Base-by-base conservation (phyloP, 805 yeast species). In the Yarrowia yakushimensis region DNA sequence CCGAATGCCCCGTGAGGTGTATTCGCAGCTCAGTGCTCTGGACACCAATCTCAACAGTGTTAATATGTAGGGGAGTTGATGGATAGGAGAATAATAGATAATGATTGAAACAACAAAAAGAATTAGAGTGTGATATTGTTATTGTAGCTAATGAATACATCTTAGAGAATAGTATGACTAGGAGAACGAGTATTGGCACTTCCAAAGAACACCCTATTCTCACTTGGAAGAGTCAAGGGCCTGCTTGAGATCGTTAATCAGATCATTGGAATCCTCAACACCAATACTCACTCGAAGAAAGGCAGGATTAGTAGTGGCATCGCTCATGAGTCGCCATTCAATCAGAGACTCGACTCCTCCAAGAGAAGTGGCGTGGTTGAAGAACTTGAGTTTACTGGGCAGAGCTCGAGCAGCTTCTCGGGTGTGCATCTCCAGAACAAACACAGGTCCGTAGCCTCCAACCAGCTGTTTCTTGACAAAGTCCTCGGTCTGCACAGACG, bases 271-370 rank as follows among this genome's bases (percentile, higher is more conserved):
- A 67, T 87, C 82, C 72, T 92, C 97, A 50, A 86, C 79, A 22
- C 97, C 98, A 45, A 88, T 78, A 64, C 96, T 88, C 6, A 92
- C 76, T 73, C 97, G 81, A 41, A 92, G 73, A 50, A 90, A 72
- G 0, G 82, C 80, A 22, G 82, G 80, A 20, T 81, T 77, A 13
- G 85, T 86, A 4, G 74, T 66, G 1, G 81, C 71, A 70, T 90
- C 93, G 23, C 87, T 81, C 75, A 92, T 70, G 0, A 90, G 86
- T 70, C 97, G 83, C 96, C 97, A 90, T 74, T 92, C 97, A 63
- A 92, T 84, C 69, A 91, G 77, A 48, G 96, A 87, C 74, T 93
- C 97, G 13, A 88, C 89, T 22, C 97, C 97, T 39, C 97, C 97
- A 27, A 93, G 77, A 2, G 97, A 90, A 0, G 97, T 91, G 4